Evolutionary conservation across 2,329 filamentous ascomycete species (phyloP), one percentile per base, ranked within the genome.

Genomic region (Hymenoscyphus fraxineus): DNA sequence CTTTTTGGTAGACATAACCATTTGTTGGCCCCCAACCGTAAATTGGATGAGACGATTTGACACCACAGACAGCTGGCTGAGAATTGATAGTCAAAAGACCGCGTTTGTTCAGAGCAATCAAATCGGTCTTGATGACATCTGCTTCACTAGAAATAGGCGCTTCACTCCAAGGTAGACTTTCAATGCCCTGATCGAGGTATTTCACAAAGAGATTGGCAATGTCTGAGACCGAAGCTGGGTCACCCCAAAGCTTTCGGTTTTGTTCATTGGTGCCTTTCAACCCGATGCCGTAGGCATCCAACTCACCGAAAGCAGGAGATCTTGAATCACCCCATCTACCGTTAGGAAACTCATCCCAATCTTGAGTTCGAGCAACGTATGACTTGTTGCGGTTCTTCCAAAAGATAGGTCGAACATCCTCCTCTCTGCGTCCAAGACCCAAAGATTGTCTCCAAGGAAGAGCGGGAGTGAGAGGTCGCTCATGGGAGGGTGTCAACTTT

Each of bases 341-440:
- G 81, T 99, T 99, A 63, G 95, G 95, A 73, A 97, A 99, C 77
- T 99, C 95, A 73, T 99, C 95, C 95, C 95, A 99, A 71, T 97
- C 94, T 76, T 97, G 93, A 0, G 95, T 99, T 63, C 95, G 92
- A 63, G 92, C 88, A 63, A 99, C 88, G 73, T 99, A 99, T 3
- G 93, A 97, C 75, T 95, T 93, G 79, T 96, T 95, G 65, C 95
- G 88, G 79, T 98, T 97, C 72, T 94, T 89, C 95, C 95, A 99
- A 84, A 99, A 99, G 71, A 99, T 96, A 40, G 95, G 95, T 61
- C 95, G 91, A 55, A 99, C 95, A 74, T 97, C 96, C 79, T 99
- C 95, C 58, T 92, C 91, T 73, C 94, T 86, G 58, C 95, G 88
- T 61, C 93, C 91, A 68, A 97, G 85, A 56, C 89, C 93, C 65